Conservation (phyloP, 208 protist species). For the Trypanosoma mega region DNA sequence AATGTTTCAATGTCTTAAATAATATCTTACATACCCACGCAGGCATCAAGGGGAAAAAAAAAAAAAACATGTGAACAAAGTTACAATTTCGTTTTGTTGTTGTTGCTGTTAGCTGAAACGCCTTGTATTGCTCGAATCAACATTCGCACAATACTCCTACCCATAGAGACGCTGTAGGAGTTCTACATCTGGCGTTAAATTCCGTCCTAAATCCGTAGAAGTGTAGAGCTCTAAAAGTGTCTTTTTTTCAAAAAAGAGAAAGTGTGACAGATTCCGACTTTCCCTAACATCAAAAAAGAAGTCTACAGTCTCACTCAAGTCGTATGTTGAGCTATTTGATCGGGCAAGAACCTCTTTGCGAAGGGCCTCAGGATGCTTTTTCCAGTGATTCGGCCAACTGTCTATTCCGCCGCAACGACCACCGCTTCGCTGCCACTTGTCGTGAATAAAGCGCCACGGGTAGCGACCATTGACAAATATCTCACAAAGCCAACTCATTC, state of each 20-base stretch:
- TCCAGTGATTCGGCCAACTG: slow-evolving; percentile 17
- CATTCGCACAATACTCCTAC: no score
- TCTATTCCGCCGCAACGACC: slow-evolving; percentile 16
- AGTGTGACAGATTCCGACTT: slow-evolving; percentile 9
- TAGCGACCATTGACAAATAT: slow-evolving; percentile 23
- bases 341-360: neutral
- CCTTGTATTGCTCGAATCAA: no score
- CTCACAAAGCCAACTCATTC: slow-evolving; percentile 39
- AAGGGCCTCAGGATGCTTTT: neutral
- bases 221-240: slow-evolving; percentile 3
- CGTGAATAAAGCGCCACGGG: slow-evolving; percentile 10
- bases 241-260: slow-evolving; percentile 18
- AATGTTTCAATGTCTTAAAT: no score
- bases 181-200: slow-evolving; percentile 9
- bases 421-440: slow-evolving; percentile 14
- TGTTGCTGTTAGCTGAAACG: no score
- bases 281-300: slow-evolving; percentile 21
- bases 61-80: slow-evolving; percentile 4
- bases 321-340: neutral
- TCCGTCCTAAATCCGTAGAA: neutral
- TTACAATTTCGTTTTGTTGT: no score
- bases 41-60: slow-evolving; percentile 20
- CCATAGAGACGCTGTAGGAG: slow-evolving; percentile 1
- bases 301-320: slow-evolving; percentile 6
- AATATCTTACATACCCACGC: slow-evolving; percentile 7